Base-by-base conservation (phyloP, 2,329 filamentous ascomycete genomes). In the Lasiodiplodia gonubiensis region DNA sequence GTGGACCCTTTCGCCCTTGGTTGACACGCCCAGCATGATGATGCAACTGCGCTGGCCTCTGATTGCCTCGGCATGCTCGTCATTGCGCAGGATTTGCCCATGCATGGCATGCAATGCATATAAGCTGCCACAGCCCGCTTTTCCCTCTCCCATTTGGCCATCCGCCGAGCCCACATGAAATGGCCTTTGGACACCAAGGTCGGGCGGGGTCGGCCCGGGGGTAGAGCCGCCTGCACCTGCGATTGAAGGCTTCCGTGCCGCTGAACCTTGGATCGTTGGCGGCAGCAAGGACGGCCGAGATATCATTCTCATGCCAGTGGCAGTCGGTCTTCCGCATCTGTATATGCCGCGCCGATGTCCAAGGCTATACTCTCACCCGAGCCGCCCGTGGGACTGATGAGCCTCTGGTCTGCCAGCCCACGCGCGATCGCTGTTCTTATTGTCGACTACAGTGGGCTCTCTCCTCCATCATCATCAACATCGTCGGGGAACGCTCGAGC, bases 341-440 rank as follows among this genome's bases (percentile, higher is more conserved):
- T 46, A 18, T 14, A 39, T 66, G 81, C 82, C 70, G 83, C 80
- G 54, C 78, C 81, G 42, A 81, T 77, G 10, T 76, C 1, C 11
- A n/a, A 30, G 57, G 30, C 27, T 52, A 8, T 18, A 23, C 12
- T 37, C n/a, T 51, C 16, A 35, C 27, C 59, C 59, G 42, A n/a
- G 27, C 59, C 18, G 42, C 42, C 42, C 39, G n/a, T 61, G 23
- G 57, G 7, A 55, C 16, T 27, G n/a, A 37, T 42, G 33, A 57
- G 23, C 37, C 37, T 27, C 37, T 59, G 55, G 35, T 25, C 37
- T 46, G 33, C 55, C 55, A 16, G 33, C 10, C 23, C 35, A 8
- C 37, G 11, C 1, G 8, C 14, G 12, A 30, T 12, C 30, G 16
- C 57, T 35, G 4, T 30, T 46, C 30, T 27, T 46, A 16, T 39